phyloP scores from a whole-genome alignment of 2,329 filamentous ascomycete genomes.

The Aphanocladium album region DNA sequence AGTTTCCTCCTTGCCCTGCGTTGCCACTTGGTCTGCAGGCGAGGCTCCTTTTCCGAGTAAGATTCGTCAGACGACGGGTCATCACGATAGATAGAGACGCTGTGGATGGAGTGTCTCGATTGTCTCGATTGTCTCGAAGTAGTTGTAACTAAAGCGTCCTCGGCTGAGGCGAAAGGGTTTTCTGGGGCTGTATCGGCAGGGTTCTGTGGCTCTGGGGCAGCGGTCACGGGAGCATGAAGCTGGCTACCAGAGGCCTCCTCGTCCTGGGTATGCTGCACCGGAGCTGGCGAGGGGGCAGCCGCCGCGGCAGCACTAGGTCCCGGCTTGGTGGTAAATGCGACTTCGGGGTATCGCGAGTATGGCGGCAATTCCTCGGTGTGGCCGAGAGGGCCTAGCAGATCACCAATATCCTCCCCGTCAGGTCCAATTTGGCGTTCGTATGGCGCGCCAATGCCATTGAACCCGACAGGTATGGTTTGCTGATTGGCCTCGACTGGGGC shows the following conservation, averaged over 20 bases:
- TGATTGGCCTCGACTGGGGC: constrained; percentile 42
- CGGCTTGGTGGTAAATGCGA: constrained; percentile 55
- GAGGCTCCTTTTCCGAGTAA: constrained; percentile 41
- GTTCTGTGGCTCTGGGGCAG: constrained; percentile 54
- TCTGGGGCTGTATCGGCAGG: constrained; percentile 57
- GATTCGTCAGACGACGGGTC: constrained; percentile 41
- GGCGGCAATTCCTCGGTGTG: constrained; percentile 89
- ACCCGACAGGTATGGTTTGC: constrained; percentile 62
- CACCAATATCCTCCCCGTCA: constrained; percentile 80
- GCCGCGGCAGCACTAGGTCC: constrained; percentile 23
- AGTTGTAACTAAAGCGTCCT: constrained; percentile 48
- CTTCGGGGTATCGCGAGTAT: constrained; percentile 84
- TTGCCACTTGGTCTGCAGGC: constrained; percentile 46
- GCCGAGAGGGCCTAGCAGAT: constrained; percentile 80
- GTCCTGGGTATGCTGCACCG: background rate
- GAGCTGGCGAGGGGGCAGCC: constrained; percentile 15
- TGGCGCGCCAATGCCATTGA: constrained; percentile 59
- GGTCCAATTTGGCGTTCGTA: constrained; percentile 72
- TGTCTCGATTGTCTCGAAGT: constrained; percentile 34
- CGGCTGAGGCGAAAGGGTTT: constrained; percentile 55
- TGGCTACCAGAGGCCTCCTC: background rate
- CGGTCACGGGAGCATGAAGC: background rate
- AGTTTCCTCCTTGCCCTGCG: constrained; percentile 48
- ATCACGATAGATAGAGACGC: constrained; percentile 49
- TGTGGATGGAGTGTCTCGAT: constrained; percentile 27